phyloP scores from a whole-genome alignment of 169 alveolate genomes.

The Eimeria praecox region DNA sequence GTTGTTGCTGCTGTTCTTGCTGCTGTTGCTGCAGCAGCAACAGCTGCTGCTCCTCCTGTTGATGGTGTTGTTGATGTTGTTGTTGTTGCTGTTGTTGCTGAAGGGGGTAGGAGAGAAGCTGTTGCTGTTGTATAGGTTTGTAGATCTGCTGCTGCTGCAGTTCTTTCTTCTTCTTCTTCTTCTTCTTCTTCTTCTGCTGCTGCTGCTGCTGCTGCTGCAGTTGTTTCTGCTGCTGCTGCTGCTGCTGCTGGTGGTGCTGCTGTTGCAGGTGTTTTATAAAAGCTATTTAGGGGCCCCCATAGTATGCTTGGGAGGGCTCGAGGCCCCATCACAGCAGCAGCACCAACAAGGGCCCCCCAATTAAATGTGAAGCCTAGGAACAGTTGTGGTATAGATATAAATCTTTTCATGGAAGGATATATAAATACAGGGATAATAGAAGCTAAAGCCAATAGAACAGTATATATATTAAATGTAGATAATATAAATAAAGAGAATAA shows the following conservation, averaged over 20 bases:
- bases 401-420: constrained; percentile 95
- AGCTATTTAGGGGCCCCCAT: neutral
- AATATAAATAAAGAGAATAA: constrained; percentile 78
- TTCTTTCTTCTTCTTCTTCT: too few relatives aligned
- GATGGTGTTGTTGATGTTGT: neutral
- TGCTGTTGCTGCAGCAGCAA: neutral
- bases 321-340: constrained; percentile 69
- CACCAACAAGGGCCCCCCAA: constrained; percentile 93
- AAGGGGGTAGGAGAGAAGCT: neutral
- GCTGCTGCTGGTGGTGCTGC: neutral
- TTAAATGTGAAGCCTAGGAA: constrained; percentile 95
- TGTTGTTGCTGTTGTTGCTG: constrained; percentile 13
- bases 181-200: too few relatives aligned
- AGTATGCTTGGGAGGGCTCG: neutral
- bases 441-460: constrained; percentile 84
- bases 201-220: too few relatives aligned
- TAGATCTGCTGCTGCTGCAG: too few relatives aligned
- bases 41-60: neutral
- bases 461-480: constrained; percentile 74
- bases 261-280: neutral
- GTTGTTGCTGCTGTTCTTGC: too few relatives aligned
- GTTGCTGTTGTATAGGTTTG: neutral
- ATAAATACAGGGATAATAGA: constrained; percentile 89
- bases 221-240: constrained; percentile 15
- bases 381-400: constrained; percentile 93